phyloP scores from a whole-genome alignment of 805 yeast species.

The Komagataella ulmi region DNA sequence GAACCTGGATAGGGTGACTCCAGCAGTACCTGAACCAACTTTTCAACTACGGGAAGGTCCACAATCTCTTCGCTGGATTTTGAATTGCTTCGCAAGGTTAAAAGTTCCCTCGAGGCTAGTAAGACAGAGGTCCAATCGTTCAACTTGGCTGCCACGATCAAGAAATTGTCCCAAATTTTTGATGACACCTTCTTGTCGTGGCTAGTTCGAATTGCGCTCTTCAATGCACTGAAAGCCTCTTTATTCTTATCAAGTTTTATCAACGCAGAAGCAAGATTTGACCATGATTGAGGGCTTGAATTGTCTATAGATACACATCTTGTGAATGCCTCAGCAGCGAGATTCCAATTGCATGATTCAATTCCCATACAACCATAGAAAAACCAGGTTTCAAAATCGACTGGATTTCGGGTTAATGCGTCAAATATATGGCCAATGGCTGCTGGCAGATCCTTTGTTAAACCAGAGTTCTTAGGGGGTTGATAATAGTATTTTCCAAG shows the following conservation, averaged over 20 bases:
- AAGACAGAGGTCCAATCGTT: slow-evolving; percentile 86
- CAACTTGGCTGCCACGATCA: slow-evolving; percentile 68
- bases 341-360: slow-evolving; percentile 52
- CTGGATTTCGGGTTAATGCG: slow-evolving; percentile 59
- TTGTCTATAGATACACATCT: slow-evolving; percentile 83
- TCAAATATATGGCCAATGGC: slow-evolving; percentile 65
- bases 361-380: slow-evolving; percentile 86
- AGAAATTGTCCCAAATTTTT: slow-evolving; percentile 84
- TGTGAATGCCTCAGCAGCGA: slow-evolving; percentile 87
- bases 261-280: slow-evolving; percentile 76
- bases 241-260: slow-evolving; percentile 46
- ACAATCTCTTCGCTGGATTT: slow-evolving; percentile 46
- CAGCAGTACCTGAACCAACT: slow-evolving; percentile 52
- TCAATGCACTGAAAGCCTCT: slow-evolving; percentile 79
- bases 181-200: slow-evolving; percentile 60
- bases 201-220: slow-evolving; percentile 58
- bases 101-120: slow-evolving; percentile 53
- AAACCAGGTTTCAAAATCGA: slow-evolving; percentile 76
- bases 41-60: slow-evolving; percentile 66
- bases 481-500: slow-evolving; percentile 59
- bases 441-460: slow-evolving; percentile 31
- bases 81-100: slow-evolving; percentile 31
- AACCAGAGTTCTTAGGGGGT: slow-evolving; percentile 45
- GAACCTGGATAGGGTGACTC: slow-evolving; percentile 32
- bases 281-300: slow-evolving; percentile 75